A percentile compares a stretch with the other conserved stretches of the same genome.
Evolutionary conservation across 345 rosid genomes (phyloP).

Genomic region (Brassica cretica): DNA sequence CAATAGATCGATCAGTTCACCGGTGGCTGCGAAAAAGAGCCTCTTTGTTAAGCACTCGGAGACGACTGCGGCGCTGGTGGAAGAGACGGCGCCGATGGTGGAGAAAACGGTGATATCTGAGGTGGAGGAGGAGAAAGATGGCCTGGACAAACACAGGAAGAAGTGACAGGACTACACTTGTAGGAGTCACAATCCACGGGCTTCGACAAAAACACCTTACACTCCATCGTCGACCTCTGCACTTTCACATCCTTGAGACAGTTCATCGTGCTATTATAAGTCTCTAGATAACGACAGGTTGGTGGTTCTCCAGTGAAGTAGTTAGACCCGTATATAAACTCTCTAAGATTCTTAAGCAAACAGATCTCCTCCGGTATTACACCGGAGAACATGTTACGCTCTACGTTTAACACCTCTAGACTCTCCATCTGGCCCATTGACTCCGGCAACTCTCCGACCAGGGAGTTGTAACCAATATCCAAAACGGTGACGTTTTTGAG

Average conservation of each 20-base stretch:
- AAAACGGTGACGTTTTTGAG: conserved; percentile 63
- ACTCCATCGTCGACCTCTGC: conserved; percentile 64
- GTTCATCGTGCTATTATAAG: conserved; percentile 48
- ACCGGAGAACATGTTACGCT: conserved; percentile 65
- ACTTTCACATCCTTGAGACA: conserved; percentile 48
- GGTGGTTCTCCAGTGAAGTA: conserved; percentile 56
- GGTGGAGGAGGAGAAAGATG: conserved; percentile 37
- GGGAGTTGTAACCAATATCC: conserved; percentile 60
- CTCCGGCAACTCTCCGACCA: conserved; percentile 61
- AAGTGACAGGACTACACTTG: conserved; percentile 43
- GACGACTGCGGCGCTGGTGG: conserved; percentile 32
- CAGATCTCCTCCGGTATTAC: conserved; percentile 55
- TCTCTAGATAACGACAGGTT: conserved; percentile 43
- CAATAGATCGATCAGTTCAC: conserved; percentile 26
- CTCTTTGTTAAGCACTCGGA: conserved; percentile 33
- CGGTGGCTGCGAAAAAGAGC: conserved; percentile 24
- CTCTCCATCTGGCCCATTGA: conserved; percentile 52
- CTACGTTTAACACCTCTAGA: conserved; percentile 59
- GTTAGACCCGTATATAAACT: conserved; percentile 59
- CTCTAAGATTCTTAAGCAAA: conserved; percentile 51
- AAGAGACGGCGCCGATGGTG: conserved; percentile 4
- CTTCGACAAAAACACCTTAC: conserved; percentile 55
- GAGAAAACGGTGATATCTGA: conserved; percentile 11
- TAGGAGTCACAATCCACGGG: conserved; percentile 51
- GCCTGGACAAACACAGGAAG: conserved; percentile 25